phyloP scores from a whole-genome alignment of 2,329 filamentous ascomycete species.

The Scedosporium minutisporum region DNA sequence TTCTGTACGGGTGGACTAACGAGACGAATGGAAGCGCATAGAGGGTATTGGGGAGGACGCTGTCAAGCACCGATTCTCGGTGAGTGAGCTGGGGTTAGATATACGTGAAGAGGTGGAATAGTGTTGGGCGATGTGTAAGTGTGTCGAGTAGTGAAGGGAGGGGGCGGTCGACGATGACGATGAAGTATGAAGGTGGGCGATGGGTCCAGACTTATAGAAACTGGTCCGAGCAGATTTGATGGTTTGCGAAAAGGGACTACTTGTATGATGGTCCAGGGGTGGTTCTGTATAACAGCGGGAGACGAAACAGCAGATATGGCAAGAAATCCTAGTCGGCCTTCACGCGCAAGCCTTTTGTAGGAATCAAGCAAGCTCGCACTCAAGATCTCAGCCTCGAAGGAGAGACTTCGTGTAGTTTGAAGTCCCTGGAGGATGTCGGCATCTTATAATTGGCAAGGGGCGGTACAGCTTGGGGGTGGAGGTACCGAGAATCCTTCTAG shows the following conservation, averaged over 20 bases:
- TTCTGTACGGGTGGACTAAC: neutral
- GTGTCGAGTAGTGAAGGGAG: neutral
- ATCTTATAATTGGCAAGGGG: conserved; percentile 3
- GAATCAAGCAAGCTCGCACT: neutral
- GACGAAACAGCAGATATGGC: too few species aligned
- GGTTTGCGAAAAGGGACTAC: neutral
- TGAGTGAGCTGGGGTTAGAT: neutral
- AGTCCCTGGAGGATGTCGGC: neutral
- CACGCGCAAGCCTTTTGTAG: neutral
- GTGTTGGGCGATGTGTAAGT: neutral
- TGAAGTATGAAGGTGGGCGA: neutral
- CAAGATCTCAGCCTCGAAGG: conserved; percentile 3
- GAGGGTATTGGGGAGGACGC: neutral
- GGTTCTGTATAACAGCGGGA: neutral
- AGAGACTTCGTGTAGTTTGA: neutral
- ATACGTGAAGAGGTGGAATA: neutral
- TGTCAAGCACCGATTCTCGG: neutral
- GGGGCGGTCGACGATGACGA: neutral
- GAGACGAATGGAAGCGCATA: neutral
- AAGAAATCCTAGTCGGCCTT: neutral
- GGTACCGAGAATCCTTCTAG: neutral
- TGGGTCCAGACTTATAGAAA: conserved; percentile 1
- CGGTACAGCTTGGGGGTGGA: conserved; percentile 1
- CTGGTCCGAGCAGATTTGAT: neutral
- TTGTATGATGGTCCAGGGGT: neutral